Percentiles rank a stretch among this genome's conserved stretches.
phyloP scores from a whole-genome alignment of 2,329 filamentous ascomycete genomes.

The Penicillium olsonii region DNA sequence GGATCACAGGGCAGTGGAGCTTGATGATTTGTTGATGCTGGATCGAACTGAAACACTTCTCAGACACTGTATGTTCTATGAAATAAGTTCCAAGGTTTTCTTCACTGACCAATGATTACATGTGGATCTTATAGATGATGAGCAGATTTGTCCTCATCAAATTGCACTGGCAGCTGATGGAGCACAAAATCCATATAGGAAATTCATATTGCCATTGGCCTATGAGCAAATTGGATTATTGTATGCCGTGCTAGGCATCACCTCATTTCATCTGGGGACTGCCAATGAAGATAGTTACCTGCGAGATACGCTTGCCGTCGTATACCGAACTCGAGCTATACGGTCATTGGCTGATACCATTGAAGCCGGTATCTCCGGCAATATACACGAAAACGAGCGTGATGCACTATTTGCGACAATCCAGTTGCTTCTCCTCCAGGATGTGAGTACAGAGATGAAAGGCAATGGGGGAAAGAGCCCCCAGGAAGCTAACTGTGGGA shows the following conservation, averaged over 20 bases:
- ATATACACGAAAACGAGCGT: constrained; percentile 27
- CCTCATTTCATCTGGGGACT: constrained; percentile 31
- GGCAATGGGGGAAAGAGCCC: too few relatives aligned
- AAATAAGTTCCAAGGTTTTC: not conserved
- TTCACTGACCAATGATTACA: too few relatives aligned
- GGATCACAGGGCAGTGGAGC: not conserved
- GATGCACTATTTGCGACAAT: constrained; percentile 33
- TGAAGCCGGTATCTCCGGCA: constrained; percentile 23
- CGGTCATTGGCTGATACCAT: constrained; percentile 27
- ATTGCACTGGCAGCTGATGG: constrained; percentile 25
- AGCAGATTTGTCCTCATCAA: constrained; percentile 31
- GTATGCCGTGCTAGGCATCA: constrained; percentile 31
- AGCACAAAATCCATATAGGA: constrained; percentile 29
- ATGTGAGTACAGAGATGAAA: constrained; percentile 24
- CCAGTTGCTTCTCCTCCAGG: constrained; percentile 33
- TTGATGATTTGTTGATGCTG: constrained; percentile 7
- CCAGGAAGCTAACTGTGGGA: too few relatives aligned
- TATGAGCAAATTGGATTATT: constrained; percentile 29
- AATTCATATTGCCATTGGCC: constrained; percentile 31
- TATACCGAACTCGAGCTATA: constrained; percentile 32
- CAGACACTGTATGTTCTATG: not conserved
- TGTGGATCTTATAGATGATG: constrained; percentile 27
- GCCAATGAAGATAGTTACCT: constrained; percentile 19
- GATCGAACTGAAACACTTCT: not conserved
- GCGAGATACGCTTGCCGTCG: constrained; percentile 27